Evolutionary conservation across 768 basidiomycete species (phyloP).

Genomic region (Pulveroboletus sp.): DNA sequence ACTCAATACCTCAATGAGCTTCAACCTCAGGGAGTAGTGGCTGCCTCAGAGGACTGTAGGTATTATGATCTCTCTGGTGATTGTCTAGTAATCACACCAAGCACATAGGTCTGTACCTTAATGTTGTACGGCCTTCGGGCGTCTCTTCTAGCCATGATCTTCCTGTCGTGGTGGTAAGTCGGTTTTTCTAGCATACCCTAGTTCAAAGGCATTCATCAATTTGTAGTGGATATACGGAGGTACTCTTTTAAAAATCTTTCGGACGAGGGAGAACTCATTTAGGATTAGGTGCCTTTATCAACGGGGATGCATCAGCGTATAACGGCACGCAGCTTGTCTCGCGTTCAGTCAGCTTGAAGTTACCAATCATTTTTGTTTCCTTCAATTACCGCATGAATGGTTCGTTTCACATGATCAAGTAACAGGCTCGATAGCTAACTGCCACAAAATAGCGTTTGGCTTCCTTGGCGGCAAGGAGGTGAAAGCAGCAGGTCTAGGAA

Average conservation of each 20-base stretch:
- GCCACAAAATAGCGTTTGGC: slow-evolving; percentile 19
- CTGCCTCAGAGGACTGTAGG: slow-evolving; percentile 19
- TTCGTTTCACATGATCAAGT: background rate
- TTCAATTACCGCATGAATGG: slow-evolving; percentile 24
- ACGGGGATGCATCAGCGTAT: slow-evolving; percentile 12
- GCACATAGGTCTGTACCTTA: no score
- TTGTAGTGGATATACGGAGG: slow-evolving; percentile 11
- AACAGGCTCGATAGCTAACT: background rate
- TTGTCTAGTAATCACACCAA: no score
- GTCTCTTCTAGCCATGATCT: slow-evolving; percentile 8
- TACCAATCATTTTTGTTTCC: slow-evolving; percentile 19
- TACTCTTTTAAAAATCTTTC: no score
- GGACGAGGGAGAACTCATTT: background rate
- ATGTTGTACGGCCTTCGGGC: slow-evolving; percentile 19
- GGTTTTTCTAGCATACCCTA: background rate
- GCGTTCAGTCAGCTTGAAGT: slow-evolving; percentile 17
- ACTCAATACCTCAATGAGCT: slow-evolving; percentile 4
- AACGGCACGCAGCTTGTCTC: slow-evolving; percentile 19
- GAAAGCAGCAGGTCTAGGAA: slow-evolving; percentile 25
- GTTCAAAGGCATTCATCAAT: no score
- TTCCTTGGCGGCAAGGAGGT: slow-evolving; percentile 30
- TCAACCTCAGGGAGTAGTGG: background rate
- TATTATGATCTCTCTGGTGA: no score
- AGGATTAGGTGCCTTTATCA: slow-evolving; percentile 11
- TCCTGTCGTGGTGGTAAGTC: slow-evolving; percentile 23